Conservation (phyloP, 176 grass and related monocot genomes). For the Phoenix roebelenii region DNA sequence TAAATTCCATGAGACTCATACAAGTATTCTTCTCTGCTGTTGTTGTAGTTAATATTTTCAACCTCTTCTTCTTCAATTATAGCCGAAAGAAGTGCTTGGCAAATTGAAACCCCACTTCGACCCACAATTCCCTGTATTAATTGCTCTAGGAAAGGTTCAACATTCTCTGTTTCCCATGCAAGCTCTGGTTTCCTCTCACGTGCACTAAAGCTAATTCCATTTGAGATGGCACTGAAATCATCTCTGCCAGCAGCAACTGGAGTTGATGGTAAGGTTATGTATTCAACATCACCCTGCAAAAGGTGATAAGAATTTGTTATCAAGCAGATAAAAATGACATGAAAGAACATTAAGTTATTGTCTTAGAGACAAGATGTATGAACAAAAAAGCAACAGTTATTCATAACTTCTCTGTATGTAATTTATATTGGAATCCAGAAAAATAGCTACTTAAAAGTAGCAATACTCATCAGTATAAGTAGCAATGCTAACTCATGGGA, state of each 20-base stretch:
- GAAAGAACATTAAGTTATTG: no score
- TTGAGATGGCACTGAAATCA: slow-evolving; percentile 30
- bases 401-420: no score
- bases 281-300: slow-evolving; percentile 55
- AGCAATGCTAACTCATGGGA: no score
- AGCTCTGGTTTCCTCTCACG: slow-evolving; percentile 33
- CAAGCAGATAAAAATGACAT: not conserved
- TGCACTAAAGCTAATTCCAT: slow-evolving; percentile 35
- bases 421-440: no score
- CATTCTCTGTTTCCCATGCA: slow-evolving; percentile 40
- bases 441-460: no score
- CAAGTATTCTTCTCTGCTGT: slow-evolving; percentile 30
- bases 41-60: slow-evolving; percentile 38
- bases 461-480: no score
- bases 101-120: slow-evolving; percentile 37
- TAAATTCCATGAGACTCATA: slow-evolving; percentile 40
- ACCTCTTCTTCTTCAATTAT: slow-evolving; percentile 63
- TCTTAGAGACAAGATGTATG: no score
- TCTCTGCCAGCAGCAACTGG: slow-evolving; percentile 38
- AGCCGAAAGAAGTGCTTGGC: slow-evolving; percentile 67
- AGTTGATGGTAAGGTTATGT: slow-evolving; percentile 51
- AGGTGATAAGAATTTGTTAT: not conserved
- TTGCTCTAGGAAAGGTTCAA: slow-evolving; percentile 60
- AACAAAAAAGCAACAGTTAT: no score
- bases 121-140: slow-evolving; percentile 49